Evolutionary conservation across 768 basidiomycete genomes (phyloP).

Genomic region (Russula sp.): DNA sequence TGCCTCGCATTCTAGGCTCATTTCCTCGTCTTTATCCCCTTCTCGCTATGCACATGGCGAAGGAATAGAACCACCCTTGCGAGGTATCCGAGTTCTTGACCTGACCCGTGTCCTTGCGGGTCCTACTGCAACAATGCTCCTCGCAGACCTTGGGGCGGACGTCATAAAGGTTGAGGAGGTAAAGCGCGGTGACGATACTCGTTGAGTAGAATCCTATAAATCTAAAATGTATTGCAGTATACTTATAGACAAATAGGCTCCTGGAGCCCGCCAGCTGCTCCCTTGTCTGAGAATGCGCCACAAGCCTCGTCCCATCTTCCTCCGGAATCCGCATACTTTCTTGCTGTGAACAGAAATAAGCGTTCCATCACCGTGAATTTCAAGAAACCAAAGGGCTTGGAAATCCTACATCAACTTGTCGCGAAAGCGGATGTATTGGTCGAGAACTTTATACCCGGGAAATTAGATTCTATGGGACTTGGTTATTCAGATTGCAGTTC

Average conservation of each 20-base stretch:
- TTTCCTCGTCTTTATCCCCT: neutral
- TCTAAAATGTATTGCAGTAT: neutral
- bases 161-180: constrained; percentile 89
- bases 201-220: constrained; percentile 34
- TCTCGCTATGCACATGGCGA: neutral
- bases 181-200: constrained; percentile 81
- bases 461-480: constrained; percentile 76
- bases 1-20: neutral
- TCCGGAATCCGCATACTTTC: constrained; percentile 89
- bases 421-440: constrained; percentile 76
- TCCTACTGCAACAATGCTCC: constrained; percentile 85
- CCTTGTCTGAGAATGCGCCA: constrained; percentile 37
- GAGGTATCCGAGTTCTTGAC: constrained; percentile 79
- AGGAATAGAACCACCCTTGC: constrained; percentile 72
- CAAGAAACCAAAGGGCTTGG: constrained; percentile 68
- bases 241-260: constrained; percentile 22
- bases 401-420: constrained; percentile 66
- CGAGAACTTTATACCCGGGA: constrained; percentile 83
- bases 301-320: constrained; percentile 56
- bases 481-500: constrained; percentile 75
- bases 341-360: constrained; percentile 84
- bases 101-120: constrained; percentile 88
- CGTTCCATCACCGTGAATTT: constrained; percentile 86
- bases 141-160: constrained; percentile 90
- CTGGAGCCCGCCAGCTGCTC: constrained; percentile 35